Base-by-base conservation (phyloP, 345 rosid genomes). In the Eucalyptus camaldulensis region DNA sequence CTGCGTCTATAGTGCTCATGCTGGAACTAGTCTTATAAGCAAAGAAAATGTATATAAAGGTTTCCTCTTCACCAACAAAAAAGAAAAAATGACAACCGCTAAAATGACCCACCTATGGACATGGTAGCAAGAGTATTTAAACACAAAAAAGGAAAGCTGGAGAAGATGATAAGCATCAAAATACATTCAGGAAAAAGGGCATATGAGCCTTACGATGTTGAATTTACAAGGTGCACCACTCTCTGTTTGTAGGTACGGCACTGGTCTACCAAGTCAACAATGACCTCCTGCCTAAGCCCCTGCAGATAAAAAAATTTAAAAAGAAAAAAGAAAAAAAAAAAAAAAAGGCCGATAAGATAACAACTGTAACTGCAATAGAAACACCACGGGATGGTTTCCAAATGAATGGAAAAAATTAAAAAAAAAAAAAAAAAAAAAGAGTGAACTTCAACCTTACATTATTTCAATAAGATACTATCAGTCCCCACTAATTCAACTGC, bases 141-240 rank as follows among this genome's bases (percentile, higher is more conserved):
- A 76, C 47, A 76, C 85, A 6, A 86, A 86, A 86, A 21, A 54
- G 44, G 49, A 86, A 60, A 58, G 81, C 80, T 14, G 40, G 83
- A 83, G 49, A n/a, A 33, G 37, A 65, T 25, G 22, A 85, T 49
- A 24, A 89, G 31, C 56, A 62, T 37, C 24, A 50, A 76, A 50
- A 86, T 40, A 89, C 29, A 87, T 60, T 76, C 80, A 89, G 49
- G 60, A 89, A 89, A 86, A 27, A 86, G 47, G 51, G 85, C 22
- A 56, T 56, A 69, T 13, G 49, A 60, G 58, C 86, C 98, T 94
- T 94, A 98, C 99, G 97, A 89, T 90, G 99, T 96, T 45, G 99
- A 98, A 94, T 98, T 97, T 86, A 97, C 99, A 88, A 98, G 97
- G 92, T 98, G 99, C 88, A 98, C 99, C 81, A 96, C 99, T 93